phyloP scores from a whole-genome alignment of 495 filamentous ascomycete species.

The Mycothermus thermophilus region DNA sequence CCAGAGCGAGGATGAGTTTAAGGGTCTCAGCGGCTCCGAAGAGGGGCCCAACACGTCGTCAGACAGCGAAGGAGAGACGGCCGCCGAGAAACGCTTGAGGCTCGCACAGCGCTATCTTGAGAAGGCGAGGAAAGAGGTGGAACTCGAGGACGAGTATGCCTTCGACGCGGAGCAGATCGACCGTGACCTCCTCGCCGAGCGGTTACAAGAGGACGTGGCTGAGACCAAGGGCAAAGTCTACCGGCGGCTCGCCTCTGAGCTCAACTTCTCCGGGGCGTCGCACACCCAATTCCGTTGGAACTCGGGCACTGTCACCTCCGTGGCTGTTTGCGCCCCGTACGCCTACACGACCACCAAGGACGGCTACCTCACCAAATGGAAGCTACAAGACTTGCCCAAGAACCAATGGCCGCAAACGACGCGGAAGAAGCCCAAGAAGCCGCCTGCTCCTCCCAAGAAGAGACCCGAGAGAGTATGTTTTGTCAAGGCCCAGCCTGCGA shows the following conservation, averaged over 20 bases:
- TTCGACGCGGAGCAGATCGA: slow-evolving; percentile 93
- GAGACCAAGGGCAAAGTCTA: slow-evolving; percentile 86
- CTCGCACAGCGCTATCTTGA: slow-evolving; percentile 89
- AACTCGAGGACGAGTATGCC: slow-evolving; percentile 36
- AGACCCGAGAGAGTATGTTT: slow-evolving; percentile 58
- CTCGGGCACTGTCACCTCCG: slow-evolving; percentile 59
- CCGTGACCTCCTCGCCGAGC: slow-evolving; percentile 74
- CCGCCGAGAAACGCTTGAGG: slow-evolving; percentile 70
- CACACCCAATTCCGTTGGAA: slow-evolving; percentile 62
- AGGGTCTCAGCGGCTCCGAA: slow-evolving; percentile 29
- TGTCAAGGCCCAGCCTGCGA: slow-evolving; percentile 48
- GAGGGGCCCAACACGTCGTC: slow-evolving; percentile 36
- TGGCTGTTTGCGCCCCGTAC: slow-evolving; percentile 64
- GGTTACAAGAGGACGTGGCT: slow-evolving; percentile 83
- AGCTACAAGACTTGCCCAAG: slow-evolving; percentile 46
- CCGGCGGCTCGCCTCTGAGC: slow-evolving; percentile 54
- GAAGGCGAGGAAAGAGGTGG: slow-evolving; percentile 70
- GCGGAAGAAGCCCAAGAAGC: slow-evolving; percentile 46
- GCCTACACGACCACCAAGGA: slow-evolving; percentile 84
- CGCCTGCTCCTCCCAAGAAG: slow-evolving; percentile 48
- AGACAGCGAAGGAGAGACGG: slow-evolving; percentile 60
- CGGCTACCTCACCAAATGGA: slow-evolving; percentile 74
- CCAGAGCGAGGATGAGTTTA: slow-evolving; percentile 17
- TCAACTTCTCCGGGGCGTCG: slow-evolving; percentile 47
- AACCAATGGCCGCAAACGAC: slow-evolving; percentile 40